Percentiles rank a stretch among this genome's conserved stretches.
These are phyloP conservation scores for Ceratocystis albifundus DNA, from an alignment of 2,329 filamentous ascomycete genomes.

Conservation along the genomic window DNA sequence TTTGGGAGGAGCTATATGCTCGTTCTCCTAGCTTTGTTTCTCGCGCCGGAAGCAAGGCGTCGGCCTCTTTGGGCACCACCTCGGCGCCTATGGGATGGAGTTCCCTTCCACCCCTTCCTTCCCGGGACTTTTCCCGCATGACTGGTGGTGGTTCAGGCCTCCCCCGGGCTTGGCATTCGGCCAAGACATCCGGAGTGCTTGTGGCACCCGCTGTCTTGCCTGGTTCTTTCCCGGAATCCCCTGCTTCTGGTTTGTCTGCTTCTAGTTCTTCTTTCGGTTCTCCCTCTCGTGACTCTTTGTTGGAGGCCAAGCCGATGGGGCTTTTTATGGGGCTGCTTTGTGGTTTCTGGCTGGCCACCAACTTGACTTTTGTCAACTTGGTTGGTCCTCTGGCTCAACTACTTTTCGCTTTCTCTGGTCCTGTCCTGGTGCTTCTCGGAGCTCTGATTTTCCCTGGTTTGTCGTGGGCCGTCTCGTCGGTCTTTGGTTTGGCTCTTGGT, in stretches of 20 bases:
- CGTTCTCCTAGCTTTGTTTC: neutral
- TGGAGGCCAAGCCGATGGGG: neutral
- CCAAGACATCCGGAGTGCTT: neutral
- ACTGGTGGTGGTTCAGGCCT: neutral
- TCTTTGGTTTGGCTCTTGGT: no score
- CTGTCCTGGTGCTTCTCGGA: neutral
- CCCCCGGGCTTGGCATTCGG: neutral
- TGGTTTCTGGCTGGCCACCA: neutral
- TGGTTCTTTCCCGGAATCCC: neutral
- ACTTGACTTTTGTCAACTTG: neutral
- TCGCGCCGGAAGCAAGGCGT: no score
- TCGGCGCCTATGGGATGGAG: neutral
- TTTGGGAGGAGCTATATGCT: neutral
- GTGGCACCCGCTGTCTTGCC: neutral
- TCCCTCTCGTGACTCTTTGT: neutral
- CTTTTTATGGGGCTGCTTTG: neutral
- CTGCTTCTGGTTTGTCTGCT: neutral
- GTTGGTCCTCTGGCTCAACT: neutral
- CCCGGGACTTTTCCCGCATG: neutral
- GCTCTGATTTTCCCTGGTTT: neutral
- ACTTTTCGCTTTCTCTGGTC: neutral
- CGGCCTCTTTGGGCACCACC: neutral
- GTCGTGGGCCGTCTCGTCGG: no score
- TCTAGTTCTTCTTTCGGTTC: neutral
- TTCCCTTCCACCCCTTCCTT: neutral